Percentiles rank a stretch among this genome's conserved stretches.
phyloP scores from a whole-genome alignment of 2,329 filamentous ascomycete genomes.

The Scedosporium dehoogii region DNA sequence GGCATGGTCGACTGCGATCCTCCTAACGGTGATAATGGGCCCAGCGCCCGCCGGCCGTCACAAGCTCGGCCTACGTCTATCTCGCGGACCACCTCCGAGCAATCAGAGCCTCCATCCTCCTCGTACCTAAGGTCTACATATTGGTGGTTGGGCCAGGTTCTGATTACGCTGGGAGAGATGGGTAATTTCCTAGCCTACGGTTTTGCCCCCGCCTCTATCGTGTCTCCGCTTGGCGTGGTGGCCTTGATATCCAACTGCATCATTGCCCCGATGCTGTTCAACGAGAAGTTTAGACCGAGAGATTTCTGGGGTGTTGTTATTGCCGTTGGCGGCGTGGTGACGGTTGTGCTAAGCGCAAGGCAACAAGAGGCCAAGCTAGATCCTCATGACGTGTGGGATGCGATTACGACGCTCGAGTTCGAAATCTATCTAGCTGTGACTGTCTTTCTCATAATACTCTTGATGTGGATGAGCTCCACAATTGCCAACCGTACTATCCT shows the following conservation, averaged over 20 bases:
- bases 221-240: slow-evolving; percentile 93
- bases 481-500: slow-evolving; percentile 83
- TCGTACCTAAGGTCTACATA: slow-evolving; percentile 85
- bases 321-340: slow-evolving; percentile 78
- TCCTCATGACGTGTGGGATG: slow-evolving; percentile 78
- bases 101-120: slow-evolving; percentile 32
- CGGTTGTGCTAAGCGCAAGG: slow-evolving; percentile 84
- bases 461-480: slow-evolving; percentile 74
- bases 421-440: slow-evolving; percentile 82
- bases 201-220: slow-evolving; percentile 94
- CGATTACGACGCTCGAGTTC: slow-evolving; percentile 82
- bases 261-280: slow-evolving; percentile 88
- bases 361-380: slow-evolving; percentile 84
- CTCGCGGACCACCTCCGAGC: slow-evolving; percentile 13
- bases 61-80: slow-evolving; percentile 12
- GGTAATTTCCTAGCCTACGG: slow-evolving; percentile 97
- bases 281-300: slow-evolving; percentile 74
- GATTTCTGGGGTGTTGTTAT: slow-evolving; percentile 85
- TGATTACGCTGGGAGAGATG: slow-evolving; percentile 88
- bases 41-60: background rate
- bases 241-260: slow-evolving; percentile 94
- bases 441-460: slow-evolving; percentile 55
- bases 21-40: background rate
- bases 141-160: slow-evolving; percentile 89
- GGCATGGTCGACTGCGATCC: background rate